These are phyloP conservation scores for Leccinum longicurvipes DNA, from an alignment of 768 basidiomycete species.

Conservation along the genomic window DNA sequence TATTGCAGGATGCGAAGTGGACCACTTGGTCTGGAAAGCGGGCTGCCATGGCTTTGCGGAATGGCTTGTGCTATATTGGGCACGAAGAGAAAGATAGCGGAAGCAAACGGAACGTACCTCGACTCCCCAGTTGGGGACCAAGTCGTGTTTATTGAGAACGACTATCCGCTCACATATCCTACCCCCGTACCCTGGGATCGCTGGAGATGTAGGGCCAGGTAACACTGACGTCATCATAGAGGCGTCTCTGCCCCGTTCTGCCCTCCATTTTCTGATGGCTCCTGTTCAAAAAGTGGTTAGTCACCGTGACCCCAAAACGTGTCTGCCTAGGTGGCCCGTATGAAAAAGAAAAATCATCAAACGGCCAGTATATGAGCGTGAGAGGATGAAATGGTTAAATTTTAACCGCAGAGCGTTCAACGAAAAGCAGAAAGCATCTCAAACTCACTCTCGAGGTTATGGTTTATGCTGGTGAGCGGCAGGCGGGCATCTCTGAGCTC, in stretches of 20 bases:
- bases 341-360: constrained; percentile 9
- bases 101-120: constrained; percentile 48
- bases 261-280: constrained; percentile 64
- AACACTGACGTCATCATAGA: constrained; percentile 38
- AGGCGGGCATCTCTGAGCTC: constrained; percentile 92
- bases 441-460: constrained; percentile 73
- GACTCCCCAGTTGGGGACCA: constrained; percentile 85
- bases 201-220: constrained; percentile 9
- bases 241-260: constrained; percentile 59
- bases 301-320: constrained; percentile 13
- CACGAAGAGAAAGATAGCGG: background rate
- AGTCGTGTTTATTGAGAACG: constrained; percentile 90
- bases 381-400: constrained; percentile 18
- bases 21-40: constrained; percentile 69
- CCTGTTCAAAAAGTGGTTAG: constrained; percentile 38
- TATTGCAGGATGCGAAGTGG: constrained; percentile 72
- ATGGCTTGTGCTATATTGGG: constrained; percentile 50
- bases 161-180: constrained; percentile 77
- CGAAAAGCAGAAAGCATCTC: background rate
- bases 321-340: constrained; percentile 4
- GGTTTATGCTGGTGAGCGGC: constrained; percentile 92
- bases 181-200: constrained; percentile 24
- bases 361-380: constrained; percentile 15
- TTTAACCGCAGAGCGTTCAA: background rate
- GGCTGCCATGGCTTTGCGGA: constrained; percentile 64